A percentile compares a stretch with the other conserved stretches of the same genome.
Evolutionary conservation across 768 basidiomycete species (phyloP).

Genomic region (Termitomyces sp.): DNA sequence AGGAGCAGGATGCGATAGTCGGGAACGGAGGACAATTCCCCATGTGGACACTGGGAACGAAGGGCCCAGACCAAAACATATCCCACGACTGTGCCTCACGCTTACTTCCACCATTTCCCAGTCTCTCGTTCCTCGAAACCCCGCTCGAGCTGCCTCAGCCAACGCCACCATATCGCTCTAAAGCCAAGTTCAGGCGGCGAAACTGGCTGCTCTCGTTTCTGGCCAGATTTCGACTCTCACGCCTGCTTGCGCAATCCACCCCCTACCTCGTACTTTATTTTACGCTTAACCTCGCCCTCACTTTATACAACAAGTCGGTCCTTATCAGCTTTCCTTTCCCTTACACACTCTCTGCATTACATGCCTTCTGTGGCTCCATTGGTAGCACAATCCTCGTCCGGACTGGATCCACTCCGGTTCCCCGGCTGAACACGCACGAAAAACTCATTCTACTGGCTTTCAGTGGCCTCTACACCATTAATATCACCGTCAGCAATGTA

Average conservation of each 20-base stretch:
- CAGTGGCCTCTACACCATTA: constrained; percentile 88
- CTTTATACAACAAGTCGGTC: constrained; percentile 93
- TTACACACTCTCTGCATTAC: constrained; percentile 91
- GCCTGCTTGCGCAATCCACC: constrained; percentile 15
- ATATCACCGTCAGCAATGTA: constrained; percentile 93
- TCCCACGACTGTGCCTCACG: constrained; percentile 1
- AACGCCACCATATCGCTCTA: constrained; percentile 14
- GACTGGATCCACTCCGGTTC: constrained; percentile 16
- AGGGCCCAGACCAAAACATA: not conserved
- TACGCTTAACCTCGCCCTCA: constrained; percentile 85
- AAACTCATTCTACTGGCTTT: constrained; percentile 72
- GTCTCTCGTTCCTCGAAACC: not conserved
- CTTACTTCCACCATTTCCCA: not conserved
- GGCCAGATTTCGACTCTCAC: constrained; percentile 10
- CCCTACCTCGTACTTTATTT: constrained; percentile 72
- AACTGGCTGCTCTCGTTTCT: constrained; percentile 8
- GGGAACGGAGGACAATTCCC: not conserved
- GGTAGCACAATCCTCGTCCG: constrained; percentile 73
- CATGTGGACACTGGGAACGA: not conserved
- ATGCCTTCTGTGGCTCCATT: constrained; percentile 81
- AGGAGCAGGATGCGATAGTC: not conserved
- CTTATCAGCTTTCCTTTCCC: constrained; percentile 93
- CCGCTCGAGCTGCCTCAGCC: constrained; percentile 19
- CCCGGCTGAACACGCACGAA: constrained; percentile 47
- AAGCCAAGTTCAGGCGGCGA: constrained; percentile 9